These are phyloP conservation scores for Talaromyces funiculosus DNA, from an alignment of 2,329 filamentous ascomycete species.

Conservation along the genomic window DNA sequence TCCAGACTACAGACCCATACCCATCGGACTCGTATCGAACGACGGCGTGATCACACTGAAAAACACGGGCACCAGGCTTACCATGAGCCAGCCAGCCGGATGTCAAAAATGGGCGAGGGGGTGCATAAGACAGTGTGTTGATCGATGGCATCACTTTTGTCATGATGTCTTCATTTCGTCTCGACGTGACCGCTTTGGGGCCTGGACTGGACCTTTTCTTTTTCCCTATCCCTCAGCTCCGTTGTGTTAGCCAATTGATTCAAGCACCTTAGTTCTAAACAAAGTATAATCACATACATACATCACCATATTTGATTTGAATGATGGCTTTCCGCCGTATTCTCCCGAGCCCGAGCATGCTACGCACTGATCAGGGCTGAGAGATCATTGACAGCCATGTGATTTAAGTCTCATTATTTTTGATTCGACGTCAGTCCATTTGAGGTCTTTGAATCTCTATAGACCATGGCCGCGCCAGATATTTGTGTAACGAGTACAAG, in stretches of 20 bases:
- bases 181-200: background rate
- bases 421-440: background rate
- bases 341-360: background rate
- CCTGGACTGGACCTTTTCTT: background rate
- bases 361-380: background rate
- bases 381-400: background rate
- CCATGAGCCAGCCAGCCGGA: background rate
- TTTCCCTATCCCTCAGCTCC: background rate
- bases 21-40: conserved; percentile 34
- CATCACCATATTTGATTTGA: background rate
- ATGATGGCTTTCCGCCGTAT: background rate
- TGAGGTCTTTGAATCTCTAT: background rate
- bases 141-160: background rate
- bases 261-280: background rate
- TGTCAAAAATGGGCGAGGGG: conserved; percentile 14
- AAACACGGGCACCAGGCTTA: conserved; percentile 2
- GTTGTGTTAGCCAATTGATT: background rate
- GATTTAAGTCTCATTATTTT: background rate
- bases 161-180: background rate
- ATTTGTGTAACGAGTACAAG: background rate
- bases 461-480: background rate
- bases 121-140: conserved; percentile 20
- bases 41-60: conserved; percentile 25
- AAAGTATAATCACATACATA: background rate
- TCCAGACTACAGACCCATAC: conserved; percentile 41